Conservation (phyloP, 164 flowering plant genomes). For the Litsea cubeba region DNA sequence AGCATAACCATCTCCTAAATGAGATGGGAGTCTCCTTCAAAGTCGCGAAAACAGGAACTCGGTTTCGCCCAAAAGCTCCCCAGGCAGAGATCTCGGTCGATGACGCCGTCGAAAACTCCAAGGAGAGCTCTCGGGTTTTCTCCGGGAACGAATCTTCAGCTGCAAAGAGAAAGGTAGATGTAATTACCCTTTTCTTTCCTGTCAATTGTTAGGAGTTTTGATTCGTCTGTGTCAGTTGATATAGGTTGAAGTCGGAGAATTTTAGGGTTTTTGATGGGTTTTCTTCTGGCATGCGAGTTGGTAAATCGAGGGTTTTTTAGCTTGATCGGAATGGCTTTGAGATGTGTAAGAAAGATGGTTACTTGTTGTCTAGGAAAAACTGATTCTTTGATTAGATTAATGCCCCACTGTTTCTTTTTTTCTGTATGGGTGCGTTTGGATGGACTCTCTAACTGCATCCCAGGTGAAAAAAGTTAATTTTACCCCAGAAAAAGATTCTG, state of each 20-base stretch:
- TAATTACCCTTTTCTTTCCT: neutral
- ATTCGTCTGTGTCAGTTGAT: neutral
- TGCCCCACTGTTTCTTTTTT: too few species aligned
- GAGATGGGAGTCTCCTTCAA: conserved; percentile 78
- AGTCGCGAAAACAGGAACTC: conserved; percentile 55
- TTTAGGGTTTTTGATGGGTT: neutral
- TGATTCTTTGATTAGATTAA: neutral
- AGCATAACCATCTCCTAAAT: neutral
- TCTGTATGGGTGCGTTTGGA: too few species aligned
- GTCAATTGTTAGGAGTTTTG: neutral
- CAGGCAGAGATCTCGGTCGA: conserved; percentile 21
- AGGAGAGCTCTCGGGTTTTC: conserved; percentile 18
- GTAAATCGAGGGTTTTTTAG: too few species aligned
- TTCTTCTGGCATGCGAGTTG: neutral
- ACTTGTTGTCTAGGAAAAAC: neutral
- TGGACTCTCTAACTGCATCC: too few species aligned
- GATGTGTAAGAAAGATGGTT: neutral
- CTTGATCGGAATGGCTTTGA: too few species aligned
- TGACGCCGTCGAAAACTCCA: conserved; percentile 20
- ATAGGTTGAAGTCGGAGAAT: neutral
- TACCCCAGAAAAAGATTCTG: neutral
- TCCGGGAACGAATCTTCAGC: conserved; percentile 11
- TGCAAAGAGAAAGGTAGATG: conserved; percentile 23
- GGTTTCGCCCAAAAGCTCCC: conserved; percentile 49
- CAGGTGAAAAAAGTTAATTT: too few species aligned